Base-by-base conservation (phyloP, 768 basidiomycete genomes). In the Serendipita sp. region DNA sequence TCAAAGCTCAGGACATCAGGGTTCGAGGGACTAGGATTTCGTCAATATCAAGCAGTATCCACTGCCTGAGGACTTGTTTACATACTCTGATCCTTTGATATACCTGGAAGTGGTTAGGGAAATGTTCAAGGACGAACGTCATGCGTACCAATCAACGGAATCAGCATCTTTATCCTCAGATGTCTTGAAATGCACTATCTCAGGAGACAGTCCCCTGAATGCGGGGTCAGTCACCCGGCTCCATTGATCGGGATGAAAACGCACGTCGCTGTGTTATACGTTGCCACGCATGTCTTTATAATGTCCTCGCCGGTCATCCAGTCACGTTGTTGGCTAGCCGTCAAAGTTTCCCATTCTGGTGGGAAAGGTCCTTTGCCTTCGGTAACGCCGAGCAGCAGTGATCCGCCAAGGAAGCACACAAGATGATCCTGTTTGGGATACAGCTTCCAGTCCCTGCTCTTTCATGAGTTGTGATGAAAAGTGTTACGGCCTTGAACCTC, bases 381-480 rank as follows among this genome's bases (percentile, higher is more conserved):
- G 2, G 87, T 88, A 13, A 91, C 88, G 11, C 94, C 92, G 2
- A 98, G 81, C 79, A 98, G 84, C 64, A 98, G 81, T 0, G 89
- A 89, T 2, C 92, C 94, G 18, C 86, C 91, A 37, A 98, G 76
- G 82, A 96, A 98, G 74, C 94, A 97, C 2, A 89, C 92, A 37
- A 98, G 82, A 71, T 96, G 94, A 71, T 98, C 94, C 76, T 97
- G 94, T 71, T 96, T 95, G 8, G 88, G 88, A 8, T 79, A 78
- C 31, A 88, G 75, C 16, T 81, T 80, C 91, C 90, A 93, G 37
- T 76, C 75, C 29, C 88, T 89, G 67, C 4, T 43, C 58, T 29
- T 44, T 58, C 11, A 60, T 29, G 10, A 46, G 60, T n/a, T 67
- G 29, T n/a, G 33, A 36, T 15, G 62, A 37, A 62, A 4, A 44